Conservation (phyloP, 164 flowering plant genomes). For the Santalum album region DNA sequence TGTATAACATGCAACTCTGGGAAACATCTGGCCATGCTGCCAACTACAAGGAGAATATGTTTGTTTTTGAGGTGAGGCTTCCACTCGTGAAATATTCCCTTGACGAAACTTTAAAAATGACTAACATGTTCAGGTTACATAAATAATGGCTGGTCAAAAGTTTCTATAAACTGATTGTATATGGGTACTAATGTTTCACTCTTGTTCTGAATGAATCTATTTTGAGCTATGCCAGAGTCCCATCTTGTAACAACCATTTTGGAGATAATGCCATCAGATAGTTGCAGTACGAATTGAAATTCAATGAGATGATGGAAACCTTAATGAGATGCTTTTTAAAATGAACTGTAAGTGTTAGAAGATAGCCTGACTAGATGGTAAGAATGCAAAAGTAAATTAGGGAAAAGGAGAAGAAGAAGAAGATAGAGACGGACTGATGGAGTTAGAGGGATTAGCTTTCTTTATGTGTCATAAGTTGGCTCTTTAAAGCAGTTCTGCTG, state of each 20-base stretch:
- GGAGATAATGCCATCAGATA: not conserved
- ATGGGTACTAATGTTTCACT: not conserved
- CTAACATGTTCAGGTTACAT: not conserved
- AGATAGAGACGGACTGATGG: no score
- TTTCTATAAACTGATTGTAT: no score
- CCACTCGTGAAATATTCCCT: not conserved
- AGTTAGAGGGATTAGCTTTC: no score
- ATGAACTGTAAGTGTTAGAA: no score
- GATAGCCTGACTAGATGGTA: no score
- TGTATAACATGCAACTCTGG: conserved; percentile 98
- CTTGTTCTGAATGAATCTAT: not conserved
- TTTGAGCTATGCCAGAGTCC: not conserved
- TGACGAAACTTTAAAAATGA: not conserved
- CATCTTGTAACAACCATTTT: not conserved
- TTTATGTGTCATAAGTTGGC: no score
- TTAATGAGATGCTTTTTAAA: no score
- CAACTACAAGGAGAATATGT: conserved; percentile 95
- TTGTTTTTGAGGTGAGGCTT: conserved; percentile 71
- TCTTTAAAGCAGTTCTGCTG: not conserved
- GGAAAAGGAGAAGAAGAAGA: no score
- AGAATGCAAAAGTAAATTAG: no score
- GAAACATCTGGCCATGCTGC: conserved; percentile 98
- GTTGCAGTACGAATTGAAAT: no score
- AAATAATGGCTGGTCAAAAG: not conserved
- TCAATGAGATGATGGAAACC: no score